Percentiles rank a stretch among this genome's conserved stretches.
These are phyloP conservation scores for Trifolium subterraneum DNA, from an alignment of 306 rosid genomes.

Conservation along the genomic window DNA sequence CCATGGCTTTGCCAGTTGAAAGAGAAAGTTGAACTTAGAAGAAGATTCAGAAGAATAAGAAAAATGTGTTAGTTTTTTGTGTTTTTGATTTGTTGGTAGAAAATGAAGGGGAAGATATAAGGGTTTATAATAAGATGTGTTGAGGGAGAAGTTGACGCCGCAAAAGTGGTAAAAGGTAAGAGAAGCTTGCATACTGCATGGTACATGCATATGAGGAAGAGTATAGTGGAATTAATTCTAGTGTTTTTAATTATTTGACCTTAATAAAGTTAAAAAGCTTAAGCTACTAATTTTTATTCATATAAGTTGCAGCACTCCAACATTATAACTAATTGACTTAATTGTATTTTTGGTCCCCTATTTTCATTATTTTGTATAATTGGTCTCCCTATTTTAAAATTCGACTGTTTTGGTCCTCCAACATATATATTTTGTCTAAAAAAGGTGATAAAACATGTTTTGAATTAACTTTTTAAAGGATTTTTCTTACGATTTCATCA, in stretches of 20 bases:
- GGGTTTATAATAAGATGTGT: constrained; percentile 51
- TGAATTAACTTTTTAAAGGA: too few relatives aligned
- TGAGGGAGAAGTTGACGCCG: constrained; percentile 66
- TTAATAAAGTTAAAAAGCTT: neutral
- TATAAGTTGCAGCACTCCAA: too few relatives aligned
- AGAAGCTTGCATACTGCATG: constrained; percentile 4
- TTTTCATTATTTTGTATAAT: too few relatives aligned
- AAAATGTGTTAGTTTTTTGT: neutral
- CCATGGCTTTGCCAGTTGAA: constrained; percentile 64
- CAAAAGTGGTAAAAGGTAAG: constrained; percentile 61
- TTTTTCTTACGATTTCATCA: too few relatives aligned
- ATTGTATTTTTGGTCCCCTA: too few relatives aligned
- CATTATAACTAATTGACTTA: too few relatives aligned
- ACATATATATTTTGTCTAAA: too few relatives aligned
- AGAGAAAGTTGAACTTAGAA: neutral
- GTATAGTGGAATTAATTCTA: constrained; percentile 52
- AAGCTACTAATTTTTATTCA: too few relatives aligned
- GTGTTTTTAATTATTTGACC: constrained; percentile 28
- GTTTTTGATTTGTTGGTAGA: constrained; percentile 37
- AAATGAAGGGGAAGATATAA: constrained; percentile 46
- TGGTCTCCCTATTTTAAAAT: too few relatives aligned
- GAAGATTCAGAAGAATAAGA: neutral
- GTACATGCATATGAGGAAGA: constrained; percentile 51
- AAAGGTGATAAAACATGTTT: too few relatives aligned
- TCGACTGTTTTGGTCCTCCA: too few relatives aligned